Percentiles rank a stretch among this genome's conserved stretches.
These are phyloP conservation scores for Aspergillus sp. DNA, from an alignment of 2,329 filamentous ascomycete species.

Conservation along the genomic window DNA sequence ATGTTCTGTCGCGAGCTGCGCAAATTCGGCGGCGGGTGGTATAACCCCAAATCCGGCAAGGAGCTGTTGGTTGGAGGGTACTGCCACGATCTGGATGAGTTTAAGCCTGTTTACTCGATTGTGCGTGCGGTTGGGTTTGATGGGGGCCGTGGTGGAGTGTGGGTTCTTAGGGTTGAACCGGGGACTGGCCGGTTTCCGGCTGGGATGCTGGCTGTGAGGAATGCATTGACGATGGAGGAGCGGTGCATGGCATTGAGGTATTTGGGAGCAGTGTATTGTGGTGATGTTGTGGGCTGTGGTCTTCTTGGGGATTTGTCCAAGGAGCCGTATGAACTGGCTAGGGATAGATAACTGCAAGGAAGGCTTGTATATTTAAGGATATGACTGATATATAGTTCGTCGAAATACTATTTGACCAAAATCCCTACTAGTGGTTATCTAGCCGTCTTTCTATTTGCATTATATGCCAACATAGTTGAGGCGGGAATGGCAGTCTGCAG, in stretches of 20 bases:
- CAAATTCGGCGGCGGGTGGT: slow-evolving; percentile 3
- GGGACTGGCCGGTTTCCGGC: not conserved
- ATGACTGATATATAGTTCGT: too few species aligned
- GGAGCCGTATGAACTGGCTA: not conserved
- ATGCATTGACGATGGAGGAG: slow-evolving; percentile 10
- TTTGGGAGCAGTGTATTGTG: slow-evolving; percentile 1
- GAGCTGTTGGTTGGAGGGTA: not conserved
- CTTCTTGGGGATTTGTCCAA: not conserved
- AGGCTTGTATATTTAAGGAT: too few species aligned
- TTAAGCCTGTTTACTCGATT: not conserved
- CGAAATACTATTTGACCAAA: too few species aligned
- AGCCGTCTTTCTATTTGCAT: too few species aligned
- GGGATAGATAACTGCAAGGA: not conserved
- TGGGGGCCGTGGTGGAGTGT: not conserved
- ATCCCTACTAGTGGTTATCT: too few species aligned
- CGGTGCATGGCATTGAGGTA: not conserved
- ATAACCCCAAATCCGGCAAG: not conserved
- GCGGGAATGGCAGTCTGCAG: too few species aligned
- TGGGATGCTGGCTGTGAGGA: not conserved
- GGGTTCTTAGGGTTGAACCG: not conserved
- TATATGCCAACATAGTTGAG: too few species aligned
- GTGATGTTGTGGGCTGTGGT: not conserved
- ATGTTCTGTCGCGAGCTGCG: slow-evolving; percentile 1
- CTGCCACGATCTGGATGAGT: not conserved
- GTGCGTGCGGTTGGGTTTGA: not conserved